Evolutionary conservation across 2,329 filamentous ascomycete species (phyloP).

Genomic region (Apiospora pterosperma): DNA sequence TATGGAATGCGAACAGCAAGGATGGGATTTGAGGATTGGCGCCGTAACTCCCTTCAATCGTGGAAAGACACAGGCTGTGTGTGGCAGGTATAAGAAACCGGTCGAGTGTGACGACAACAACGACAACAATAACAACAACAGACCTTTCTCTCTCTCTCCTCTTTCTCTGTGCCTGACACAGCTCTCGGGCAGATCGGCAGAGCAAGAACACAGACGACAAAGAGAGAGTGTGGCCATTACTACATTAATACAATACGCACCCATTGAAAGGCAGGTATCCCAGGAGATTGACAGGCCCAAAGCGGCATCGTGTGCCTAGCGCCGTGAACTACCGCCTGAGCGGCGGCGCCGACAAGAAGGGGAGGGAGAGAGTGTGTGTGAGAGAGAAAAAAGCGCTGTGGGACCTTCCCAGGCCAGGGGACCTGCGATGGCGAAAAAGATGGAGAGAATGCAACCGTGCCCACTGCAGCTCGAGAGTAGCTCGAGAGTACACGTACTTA

Average conservation of each 20-base stretch:
- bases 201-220: background rate
- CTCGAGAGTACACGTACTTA: too few species aligned
- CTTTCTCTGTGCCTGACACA: background rate
- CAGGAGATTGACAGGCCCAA: constrained; percentile 5
- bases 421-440: background rate
- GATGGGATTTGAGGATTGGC: background rate
- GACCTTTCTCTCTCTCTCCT: background rate
- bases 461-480: too few species aligned
- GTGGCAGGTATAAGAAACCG: background rate
- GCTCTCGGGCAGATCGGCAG: background rate
- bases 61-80: background rate
- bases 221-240: background rate
- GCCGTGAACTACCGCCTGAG: background rate
- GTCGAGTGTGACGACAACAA: background rate
- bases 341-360: constrained; percentile 5
- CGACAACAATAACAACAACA: too few species aligned
- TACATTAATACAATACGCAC: constrained; percentile 2
- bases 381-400: background rate
- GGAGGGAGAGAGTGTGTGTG: background rate
- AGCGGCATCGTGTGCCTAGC: constrained; percentile 5
- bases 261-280: background rate
- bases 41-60: background rate
- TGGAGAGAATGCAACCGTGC: background rate
- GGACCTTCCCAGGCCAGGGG: background rate
- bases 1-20: background rate